These are phyloP conservation scores for Mesotaenium endlicherianum DNA, from an alignment of 139 green algal genomes.

Conservation along the genomic window DNA sequence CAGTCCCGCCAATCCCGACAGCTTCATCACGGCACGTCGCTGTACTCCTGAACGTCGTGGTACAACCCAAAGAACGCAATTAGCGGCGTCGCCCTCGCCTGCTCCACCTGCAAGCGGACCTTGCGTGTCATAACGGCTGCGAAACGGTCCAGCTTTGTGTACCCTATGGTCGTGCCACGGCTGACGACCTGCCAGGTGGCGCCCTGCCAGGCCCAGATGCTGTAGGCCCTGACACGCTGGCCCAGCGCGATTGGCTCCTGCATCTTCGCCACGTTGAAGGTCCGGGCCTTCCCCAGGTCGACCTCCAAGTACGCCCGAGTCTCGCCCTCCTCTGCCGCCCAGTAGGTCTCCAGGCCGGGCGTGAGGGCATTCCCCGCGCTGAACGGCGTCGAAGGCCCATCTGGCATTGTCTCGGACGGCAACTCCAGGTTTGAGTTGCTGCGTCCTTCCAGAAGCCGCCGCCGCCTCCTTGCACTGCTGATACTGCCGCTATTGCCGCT, in stretches of 20 bases:
- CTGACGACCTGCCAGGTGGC: neutral
- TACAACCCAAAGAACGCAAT: slow-evolving; percentile 10
- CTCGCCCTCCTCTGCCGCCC: slow-evolving; percentile 7
- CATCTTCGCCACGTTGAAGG: neutral
- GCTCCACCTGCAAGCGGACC: neutral
- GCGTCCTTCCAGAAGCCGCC: too few species aligned
- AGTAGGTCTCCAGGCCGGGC: neutral
- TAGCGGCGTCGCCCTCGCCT: neutral
- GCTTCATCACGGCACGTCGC: too few species aligned
- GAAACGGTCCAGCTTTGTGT: neutral
- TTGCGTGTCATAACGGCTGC: neutral
- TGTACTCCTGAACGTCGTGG: too few species aligned
- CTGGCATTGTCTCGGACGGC: too few species aligned
- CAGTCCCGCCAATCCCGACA: too few species aligned
- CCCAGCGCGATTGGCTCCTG: neutral
- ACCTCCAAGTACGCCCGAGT: neutral
- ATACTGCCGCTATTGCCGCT: too few species aligned
- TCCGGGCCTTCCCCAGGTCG: neutral
- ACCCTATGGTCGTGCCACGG: neutral
- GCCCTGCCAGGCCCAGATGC: neutral
- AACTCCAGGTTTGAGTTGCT: too few species aligned
- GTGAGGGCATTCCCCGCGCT: neutral
- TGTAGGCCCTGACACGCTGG: neutral
- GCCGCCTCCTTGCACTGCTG: too few species aligned
- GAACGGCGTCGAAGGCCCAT: neutral